Percentiles rank a stretch among this genome's conserved stretches.
Evolutionary conservation across 129 eudicot species (phyloP).

Genomic region (Flaveria ramosissima): DNA sequence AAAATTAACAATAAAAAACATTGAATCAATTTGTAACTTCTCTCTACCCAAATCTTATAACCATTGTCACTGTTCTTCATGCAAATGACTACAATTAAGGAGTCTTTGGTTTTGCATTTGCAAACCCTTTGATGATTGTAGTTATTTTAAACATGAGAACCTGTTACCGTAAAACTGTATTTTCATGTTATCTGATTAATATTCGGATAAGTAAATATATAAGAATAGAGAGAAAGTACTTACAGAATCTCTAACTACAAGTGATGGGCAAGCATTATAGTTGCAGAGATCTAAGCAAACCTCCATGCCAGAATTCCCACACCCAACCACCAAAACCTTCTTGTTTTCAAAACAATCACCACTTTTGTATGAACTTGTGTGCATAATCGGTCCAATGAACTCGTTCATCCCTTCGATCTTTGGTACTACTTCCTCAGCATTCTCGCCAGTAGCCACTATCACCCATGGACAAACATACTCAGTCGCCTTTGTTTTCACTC

Average conservation of each 20-base stretch:
- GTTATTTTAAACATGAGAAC: background rate
- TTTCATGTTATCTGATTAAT: background rate
- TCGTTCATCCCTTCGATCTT: conserved; percentile 53
- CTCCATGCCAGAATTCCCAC: conserved; percentile 89
- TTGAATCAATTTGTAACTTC: background rate
- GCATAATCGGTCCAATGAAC: conserved; percentile 50
- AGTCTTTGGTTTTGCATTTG: background rate
- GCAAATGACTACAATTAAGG: no score
- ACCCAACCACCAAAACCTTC: conserved; percentile 71
- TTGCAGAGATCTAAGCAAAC: conserved; percentile 71
- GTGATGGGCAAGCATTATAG: conserved; percentile 62
- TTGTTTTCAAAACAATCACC: conserved; percentile 56
- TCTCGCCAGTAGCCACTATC: conserved; percentile 71
- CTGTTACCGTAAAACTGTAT: background rate
- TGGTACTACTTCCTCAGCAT: conserved; percentile 68
- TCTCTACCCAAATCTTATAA: background rate
- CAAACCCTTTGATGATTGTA: background rate
- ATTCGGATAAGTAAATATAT: background rate
- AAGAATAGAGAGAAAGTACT: conserved; percentile 14
- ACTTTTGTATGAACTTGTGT: conserved; percentile 59
- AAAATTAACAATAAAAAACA: background rate
- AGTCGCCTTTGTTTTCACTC: conserved; percentile 42
- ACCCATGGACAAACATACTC: conserved; percentile 63
- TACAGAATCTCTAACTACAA: conserved; percentile 71
- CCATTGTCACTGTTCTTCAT: background rate